Conservation (phyloP, 148 eudicot genomes). For the Dysphania ambrosioides region DNA sequence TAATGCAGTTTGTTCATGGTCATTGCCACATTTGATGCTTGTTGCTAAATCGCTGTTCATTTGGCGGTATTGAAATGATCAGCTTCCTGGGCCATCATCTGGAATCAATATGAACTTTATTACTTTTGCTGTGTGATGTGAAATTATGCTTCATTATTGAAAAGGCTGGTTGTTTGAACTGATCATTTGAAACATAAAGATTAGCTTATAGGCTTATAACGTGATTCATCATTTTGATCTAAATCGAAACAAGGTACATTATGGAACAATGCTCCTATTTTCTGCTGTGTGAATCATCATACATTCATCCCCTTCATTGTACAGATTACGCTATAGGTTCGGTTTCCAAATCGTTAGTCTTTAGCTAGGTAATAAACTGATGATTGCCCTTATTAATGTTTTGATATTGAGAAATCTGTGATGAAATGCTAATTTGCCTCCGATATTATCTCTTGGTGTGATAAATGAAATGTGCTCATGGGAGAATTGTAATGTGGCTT, state of each 20-base stretch:
- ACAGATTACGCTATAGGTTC: no score
- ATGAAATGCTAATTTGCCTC: no score
- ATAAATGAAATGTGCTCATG: neutral
- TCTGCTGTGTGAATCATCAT: neutral
- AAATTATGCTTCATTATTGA: neutral
- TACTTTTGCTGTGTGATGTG: neutral
- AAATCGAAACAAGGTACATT: neutral
- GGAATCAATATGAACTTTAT: neutral
- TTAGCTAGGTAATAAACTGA: neutral
- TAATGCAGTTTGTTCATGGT: conserved; percentile 9
- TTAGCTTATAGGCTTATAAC: neutral
- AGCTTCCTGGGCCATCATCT: neutral
- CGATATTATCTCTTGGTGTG: neutral
- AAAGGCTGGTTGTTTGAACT: neutral
- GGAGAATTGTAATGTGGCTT: neutral
- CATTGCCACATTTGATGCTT: conserved; percentile 7
- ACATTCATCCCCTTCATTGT: no score
- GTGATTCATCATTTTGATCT: neutral
- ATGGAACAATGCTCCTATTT: conserved; percentile 1
- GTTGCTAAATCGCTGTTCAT: neutral
- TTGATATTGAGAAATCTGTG: no score
- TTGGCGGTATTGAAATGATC: neutral
- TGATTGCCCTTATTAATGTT: no score
- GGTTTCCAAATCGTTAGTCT: neutral
- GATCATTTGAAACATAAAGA: neutral